These are phyloP conservation scores for Globisporangium paddicum DNA, from an alignment of 352 stramenopile genomes.

Conservation along the genomic window DNA sequence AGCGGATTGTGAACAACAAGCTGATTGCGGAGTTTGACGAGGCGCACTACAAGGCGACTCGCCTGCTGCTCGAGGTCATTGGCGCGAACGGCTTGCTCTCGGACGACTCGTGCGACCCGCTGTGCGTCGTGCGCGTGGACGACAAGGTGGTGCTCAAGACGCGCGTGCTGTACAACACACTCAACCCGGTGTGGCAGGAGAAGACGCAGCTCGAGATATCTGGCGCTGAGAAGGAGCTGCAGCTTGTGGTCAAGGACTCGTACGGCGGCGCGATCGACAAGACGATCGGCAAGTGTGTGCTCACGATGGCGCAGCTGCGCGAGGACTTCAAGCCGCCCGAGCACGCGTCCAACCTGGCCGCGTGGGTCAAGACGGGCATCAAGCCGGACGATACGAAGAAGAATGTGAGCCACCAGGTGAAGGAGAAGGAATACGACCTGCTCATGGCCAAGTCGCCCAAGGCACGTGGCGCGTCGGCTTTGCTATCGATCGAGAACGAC, in stretches of 20 bases:
- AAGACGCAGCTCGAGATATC: conserved; percentile 56
- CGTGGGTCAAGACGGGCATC: conserved; percentile 80
- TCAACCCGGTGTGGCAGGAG: conserved; percentile 81
- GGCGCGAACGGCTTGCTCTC: conserved; percentile 65
- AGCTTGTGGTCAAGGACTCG: conserved; percentile 83
- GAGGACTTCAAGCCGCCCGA: conserved; percentile 75
- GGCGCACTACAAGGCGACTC: conserved; percentile 51
- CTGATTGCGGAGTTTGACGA: conserved; percentile 65
- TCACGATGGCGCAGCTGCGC: conserved; percentile 68
- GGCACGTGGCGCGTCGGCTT: conserved; percentile 14
- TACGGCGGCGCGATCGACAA: conserved; percentile 75
- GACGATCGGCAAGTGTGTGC: conserved; percentile 70
- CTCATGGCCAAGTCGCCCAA: conserved; percentile 42
- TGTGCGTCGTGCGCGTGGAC: conserved; percentile 73
- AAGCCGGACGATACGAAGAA: conserved; percentile 76
- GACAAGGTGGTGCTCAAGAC: conserved; percentile 66
- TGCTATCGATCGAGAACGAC: conserved; percentile 36
- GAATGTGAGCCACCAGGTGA: conserved; percentile 73
- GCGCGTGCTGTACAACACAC: conserved; percentile 78
- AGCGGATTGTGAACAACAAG: conserved; percentile 62
- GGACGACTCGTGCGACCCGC: conserved; percentile 70
- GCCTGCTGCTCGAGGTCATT: conserved; percentile 65
- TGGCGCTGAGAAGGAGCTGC: conserved; percentile 49
- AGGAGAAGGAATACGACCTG: conserved; percentile 76
- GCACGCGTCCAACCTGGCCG: conserved; percentile 63